Percentiles rank a stretch among this genome's conserved stretches.
Evolutionary conservation across 768 basidiomycete species (phyloP).

Genomic region (Cytidiella melzeri): DNA sequence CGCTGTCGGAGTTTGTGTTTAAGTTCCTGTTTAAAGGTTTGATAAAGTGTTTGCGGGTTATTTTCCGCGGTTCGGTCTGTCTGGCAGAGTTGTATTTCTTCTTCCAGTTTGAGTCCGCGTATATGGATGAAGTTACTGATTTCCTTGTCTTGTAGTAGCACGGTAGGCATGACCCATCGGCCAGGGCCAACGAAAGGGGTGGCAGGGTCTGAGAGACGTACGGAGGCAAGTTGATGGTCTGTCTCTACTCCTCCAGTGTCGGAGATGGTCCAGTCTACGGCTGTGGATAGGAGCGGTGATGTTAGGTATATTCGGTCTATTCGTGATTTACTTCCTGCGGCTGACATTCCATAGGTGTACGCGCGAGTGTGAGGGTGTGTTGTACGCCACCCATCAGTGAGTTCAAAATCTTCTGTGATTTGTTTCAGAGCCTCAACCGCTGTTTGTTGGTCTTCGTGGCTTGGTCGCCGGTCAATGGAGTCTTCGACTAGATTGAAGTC

Average conservation of each 20-base stretch:
- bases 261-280: background rate
- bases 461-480: conserved; percentile 13
- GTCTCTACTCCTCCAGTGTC: background rate
- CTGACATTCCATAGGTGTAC: background rate
- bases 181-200: background rate
- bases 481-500: conserved; percentile 18
- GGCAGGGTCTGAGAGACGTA: background rate
- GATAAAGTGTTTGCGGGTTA: conserved; percentile 14
- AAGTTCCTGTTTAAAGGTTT: background rate
- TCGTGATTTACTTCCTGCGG: conserved; percentile 1
- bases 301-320: conserved; percentile 1
- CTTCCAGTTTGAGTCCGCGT: background rate
- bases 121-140: background rate
- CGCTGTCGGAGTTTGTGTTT: background rate
- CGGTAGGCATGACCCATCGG: background rate
- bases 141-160: background rate
- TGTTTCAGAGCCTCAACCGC: conserved; percentile 4
- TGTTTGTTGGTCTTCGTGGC: background rate
- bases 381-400: too few species aligned
- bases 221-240: background rate
- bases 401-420: background rate
- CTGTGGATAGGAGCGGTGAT: background rate
- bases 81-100: background rate
- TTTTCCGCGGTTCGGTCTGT: background rate
- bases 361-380: too few species aligned